Conservation (phyloP, 768 basidiomycete genomes). For the Porpolomopsis calyptriformis region DNA sequence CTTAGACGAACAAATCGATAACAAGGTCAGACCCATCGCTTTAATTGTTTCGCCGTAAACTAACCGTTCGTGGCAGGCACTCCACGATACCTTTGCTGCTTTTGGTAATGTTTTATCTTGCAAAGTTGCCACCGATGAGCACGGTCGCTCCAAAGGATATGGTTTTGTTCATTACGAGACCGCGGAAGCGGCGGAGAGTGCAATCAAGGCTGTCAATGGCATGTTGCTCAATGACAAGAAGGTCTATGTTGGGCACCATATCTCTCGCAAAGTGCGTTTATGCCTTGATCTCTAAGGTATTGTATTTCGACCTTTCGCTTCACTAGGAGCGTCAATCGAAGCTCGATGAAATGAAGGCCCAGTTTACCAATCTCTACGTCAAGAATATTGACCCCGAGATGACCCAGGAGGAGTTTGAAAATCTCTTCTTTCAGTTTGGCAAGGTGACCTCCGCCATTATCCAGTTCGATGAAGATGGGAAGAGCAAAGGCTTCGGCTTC, state of each 20-base stretch:
- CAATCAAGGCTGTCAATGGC: constrained; percentile 97
- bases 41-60: background rate
- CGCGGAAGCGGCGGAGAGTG: constrained; percentile 87
- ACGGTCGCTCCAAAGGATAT: constrained; percentile 92
- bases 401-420: constrained; percentile 76
- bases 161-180: constrained; percentile 99
- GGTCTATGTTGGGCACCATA: constrained; percentile 95
- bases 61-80: constrained; percentile 47
- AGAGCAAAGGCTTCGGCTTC: constrained; percentile 95
- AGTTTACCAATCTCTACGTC: constrained; percentile 97
- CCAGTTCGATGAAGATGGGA: constrained; percentile 76
- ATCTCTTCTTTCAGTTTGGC: constrained; percentile 70
- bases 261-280: constrained; percentile 76
- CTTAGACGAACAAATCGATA: constrained; percentile 92
- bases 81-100: constrained; percentile 98
- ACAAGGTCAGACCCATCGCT: constrained; percentile 52
- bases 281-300: background rate
- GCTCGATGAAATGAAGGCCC: constrained; percentile 92
- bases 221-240: constrained; percentile 99
- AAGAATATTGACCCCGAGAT: constrained; percentile 90
- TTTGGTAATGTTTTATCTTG: constrained; percentile 98
- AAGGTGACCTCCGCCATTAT: constrained; percentile 82
- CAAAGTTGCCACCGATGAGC: constrained; percentile 97
- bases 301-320: background rate
- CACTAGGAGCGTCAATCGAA: constrained; percentile 90